Percentiles rank a stretch among this genome's conserved stretches.
phyloP scores from a whole-genome alignment of 371 early-diverging fungal species.

The Conidiobolus incongruus region DNA sequence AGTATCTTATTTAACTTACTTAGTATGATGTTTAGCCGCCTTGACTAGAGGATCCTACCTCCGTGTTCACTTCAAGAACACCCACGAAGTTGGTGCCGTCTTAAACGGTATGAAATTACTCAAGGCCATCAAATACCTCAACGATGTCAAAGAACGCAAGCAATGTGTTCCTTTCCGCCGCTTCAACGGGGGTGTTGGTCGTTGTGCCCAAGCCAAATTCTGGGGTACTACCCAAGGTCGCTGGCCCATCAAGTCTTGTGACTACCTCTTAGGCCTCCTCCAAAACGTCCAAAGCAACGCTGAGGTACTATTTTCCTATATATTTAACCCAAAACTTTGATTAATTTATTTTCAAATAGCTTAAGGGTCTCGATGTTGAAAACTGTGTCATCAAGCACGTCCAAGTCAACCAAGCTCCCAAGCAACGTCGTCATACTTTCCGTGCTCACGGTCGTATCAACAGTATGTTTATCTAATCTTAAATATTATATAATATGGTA shows the following conservation, averaged over 20 bases:
- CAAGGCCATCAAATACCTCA: too few relatives aligned
- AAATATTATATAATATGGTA: neutral
- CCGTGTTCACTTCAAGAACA: too few relatives aligned
- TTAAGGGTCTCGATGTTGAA: constrained; percentile 80
- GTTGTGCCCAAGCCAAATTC: constrained; percentile 93
- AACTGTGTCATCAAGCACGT: constrained; percentile 82
- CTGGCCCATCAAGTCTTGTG: constrained; percentile 97
- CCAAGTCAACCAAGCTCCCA: constrained; percentile 97
- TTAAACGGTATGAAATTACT: too few relatives aligned
- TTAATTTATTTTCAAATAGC: constrained; percentile 10
- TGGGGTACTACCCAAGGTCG: constrained; percentile 88
- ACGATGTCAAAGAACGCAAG: constrained; percentile 92
- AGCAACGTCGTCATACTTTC: constrained; percentile 94
- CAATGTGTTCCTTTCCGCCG: constrained; percentile 96
- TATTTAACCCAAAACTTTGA: neutral
- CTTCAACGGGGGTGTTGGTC: constrained; percentile 95
- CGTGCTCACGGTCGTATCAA: constrained; percentile 98
- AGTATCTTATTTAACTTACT: too few relatives aligned
- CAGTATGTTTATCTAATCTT: constrained; percentile 12
- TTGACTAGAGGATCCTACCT: too few relatives aligned
- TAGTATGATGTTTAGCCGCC: too few relatives aligned
- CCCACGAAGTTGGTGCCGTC: too few relatives aligned
- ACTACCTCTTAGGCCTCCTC: constrained; percentile 81
- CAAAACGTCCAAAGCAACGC: constrained; percentile 97
- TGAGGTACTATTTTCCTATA: constrained; percentile 20